A percentile compares a stretch with the other conserved stretches of the same genome.
phyloP scores from a whole-genome alignment of 257 asterid species.

The Euphrasia confusa region DNA sequence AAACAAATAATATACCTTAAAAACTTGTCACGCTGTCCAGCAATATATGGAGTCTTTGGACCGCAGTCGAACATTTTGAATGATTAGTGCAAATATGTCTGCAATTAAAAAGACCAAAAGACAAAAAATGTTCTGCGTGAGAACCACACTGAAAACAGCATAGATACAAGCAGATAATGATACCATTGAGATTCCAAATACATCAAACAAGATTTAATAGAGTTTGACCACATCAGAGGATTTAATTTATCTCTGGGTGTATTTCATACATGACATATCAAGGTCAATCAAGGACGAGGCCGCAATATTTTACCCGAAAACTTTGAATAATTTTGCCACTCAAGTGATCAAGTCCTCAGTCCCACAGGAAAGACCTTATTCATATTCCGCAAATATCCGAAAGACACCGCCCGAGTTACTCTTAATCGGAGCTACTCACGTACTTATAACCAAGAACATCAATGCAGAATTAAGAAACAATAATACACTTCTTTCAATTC shows the following conservation, averaged over 20 bases:
- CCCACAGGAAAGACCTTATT: not conserved
- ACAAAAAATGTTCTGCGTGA: conserved; percentile 1
- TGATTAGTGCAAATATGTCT: conserved; percentile 35
- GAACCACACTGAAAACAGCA: not conserved
- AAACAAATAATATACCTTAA: conserved; percentile 50
- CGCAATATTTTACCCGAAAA: too few relatives aligned
- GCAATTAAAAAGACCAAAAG: conserved; percentile 32
- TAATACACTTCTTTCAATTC: not conserved
- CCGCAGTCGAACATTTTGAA: conserved; percentile 73
- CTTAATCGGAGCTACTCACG: not conserved
- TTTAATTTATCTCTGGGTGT: too few relatives aligned
- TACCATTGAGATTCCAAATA: not conserved
- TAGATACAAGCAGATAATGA: not conserved
- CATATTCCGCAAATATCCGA: not conserved
- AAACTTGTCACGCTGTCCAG: conserved; percentile 83
- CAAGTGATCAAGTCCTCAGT: not conserved
- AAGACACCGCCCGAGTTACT: not conserved
- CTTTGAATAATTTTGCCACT: not conserved
- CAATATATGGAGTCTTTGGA: conserved; percentile 59
- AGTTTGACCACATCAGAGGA: too few relatives aligned
- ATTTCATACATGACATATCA: not conserved
- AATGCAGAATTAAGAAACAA: not conserved
- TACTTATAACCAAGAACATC: not conserved
- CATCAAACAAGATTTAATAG: not conserved
- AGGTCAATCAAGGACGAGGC: not conserved